Evolutionary conservation across 179 eudicot species (phyloP).

Genomic region (Gypsophila paniculata): DNA sequence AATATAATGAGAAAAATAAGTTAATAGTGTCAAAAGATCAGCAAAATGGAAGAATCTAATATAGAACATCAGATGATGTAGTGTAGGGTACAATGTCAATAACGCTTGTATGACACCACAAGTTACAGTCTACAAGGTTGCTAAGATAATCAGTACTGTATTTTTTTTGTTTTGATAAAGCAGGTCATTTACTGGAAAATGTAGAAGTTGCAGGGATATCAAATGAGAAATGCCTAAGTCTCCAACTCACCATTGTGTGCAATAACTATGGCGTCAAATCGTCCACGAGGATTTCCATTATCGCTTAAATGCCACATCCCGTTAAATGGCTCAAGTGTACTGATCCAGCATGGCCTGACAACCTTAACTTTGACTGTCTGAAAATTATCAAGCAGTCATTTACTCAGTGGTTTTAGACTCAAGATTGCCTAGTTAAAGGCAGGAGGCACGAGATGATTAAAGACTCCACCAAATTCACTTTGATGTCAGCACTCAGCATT

Average conservation of each 20-base stretch:
- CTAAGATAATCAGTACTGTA: neutral
- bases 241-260: conserved; percentile 74
- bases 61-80: neutral
- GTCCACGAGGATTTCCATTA: conserved; percentile 70
- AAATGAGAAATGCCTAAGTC: conserved; percentile 18
- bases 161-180: neutral
- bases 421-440: neutral
- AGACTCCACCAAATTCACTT: neutral
- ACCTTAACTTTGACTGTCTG: conserved; percentile 65
- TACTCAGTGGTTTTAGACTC: conserved; percentile 4
- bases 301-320: conserved; percentile 97
- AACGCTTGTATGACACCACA: neutral
- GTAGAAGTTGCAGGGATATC: conserved; percentile 10
- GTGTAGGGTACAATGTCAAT: neutral
- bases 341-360: conserved; percentile 89
- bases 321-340: conserved; percentile 74
- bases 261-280: conserved; percentile 76
- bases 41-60: neutral
- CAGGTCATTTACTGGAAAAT: neutral
- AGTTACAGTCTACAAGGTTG: neutral
- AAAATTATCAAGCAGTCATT: conserved; percentile 20
- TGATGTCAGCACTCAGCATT: neutral
- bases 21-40: neutral
- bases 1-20: neutral
- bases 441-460: neutral